These are phyloP conservation scores for Pyrenula aspistea DNA, from an alignment of 495 filamentous ascomycete species.

Conservation along the genomic window DNA sequence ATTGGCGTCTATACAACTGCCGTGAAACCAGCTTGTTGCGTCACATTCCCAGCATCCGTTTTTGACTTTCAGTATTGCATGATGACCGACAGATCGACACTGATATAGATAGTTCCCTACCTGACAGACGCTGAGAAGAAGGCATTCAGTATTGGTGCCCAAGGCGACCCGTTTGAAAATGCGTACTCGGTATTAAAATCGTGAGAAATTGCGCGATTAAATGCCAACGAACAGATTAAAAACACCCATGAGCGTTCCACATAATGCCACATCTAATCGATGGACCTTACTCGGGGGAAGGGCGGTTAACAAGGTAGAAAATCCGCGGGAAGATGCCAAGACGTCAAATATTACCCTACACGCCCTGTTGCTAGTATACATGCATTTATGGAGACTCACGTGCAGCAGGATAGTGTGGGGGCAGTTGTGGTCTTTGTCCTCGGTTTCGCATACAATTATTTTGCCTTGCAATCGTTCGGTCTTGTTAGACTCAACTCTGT, in stretches of 20 bases:
- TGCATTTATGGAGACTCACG: neutral
- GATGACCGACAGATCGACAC: neutral
- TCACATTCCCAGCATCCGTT: neutral
- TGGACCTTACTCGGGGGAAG: too few species aligned
- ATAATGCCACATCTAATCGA: too few species aligned
- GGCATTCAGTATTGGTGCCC: neutral
- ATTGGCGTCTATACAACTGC: neutral
- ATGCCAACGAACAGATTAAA: too few species aligned
- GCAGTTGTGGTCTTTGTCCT: neutral
- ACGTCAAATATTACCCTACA: neutral
- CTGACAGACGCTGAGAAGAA: neutral
- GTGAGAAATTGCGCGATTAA: too few species aligned
- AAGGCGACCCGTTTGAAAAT: too few species aligned
- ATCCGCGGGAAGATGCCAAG: too few species aligned
- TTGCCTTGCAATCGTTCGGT: neutral
- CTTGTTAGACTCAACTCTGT: neutral
- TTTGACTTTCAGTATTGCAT: neutral
- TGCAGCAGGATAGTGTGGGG: neutral
- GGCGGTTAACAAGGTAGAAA: too few species aligned
- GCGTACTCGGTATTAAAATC: too few species aligned
- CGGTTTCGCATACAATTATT: neutral
- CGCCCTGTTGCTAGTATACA: neutral
- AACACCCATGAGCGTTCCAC: too few species aligned
- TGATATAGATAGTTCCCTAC: too few species aligned
- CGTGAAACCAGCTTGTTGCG: neutral